These are phyloP conservation scores for Ilyonectria sp. DNA, from an alignment of 2,329 filamentous ascomycete species.

Conservation along the genomic window DNA sequence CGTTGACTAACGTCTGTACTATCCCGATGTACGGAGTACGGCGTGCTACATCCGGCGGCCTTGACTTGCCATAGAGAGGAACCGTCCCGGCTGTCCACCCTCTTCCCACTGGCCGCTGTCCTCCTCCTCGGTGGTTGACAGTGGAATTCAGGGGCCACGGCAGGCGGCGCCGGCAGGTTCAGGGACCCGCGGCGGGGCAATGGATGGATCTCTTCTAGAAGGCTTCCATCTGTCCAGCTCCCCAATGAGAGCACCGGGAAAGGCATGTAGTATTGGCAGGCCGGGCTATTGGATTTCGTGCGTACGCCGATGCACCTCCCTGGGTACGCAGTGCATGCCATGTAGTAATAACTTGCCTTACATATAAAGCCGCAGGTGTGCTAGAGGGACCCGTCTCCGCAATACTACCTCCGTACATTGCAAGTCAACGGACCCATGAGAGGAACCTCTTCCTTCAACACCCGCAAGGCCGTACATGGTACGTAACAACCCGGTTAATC, in stretches of 20 bases:
- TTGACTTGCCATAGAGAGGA: too few species aligned
- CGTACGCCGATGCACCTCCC: constrained; percentile 15
- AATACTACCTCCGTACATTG: neutral
- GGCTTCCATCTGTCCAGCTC: constrained; percentile 39
- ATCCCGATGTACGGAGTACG: too few species aligned
- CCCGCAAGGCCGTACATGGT: neutral
- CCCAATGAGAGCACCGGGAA: constrained; percentile 32
- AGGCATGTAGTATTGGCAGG: constrained; percentile 7
- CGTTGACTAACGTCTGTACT: neutral
- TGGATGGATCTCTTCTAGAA: constrained; percentile 43
- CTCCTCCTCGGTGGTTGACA: neutral
- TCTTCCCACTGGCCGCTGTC: neutral
- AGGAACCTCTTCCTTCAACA: neutral
- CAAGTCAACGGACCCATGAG: neutral
- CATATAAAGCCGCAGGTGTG: neutral
- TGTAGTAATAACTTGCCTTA: neutral
- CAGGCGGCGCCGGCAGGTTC: constrained; percentile 1
- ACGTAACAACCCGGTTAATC: neutral
- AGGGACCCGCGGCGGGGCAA: constrained; percentile 44
- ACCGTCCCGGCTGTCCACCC: neutral
- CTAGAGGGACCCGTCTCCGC: neutral
- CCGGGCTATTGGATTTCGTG: neutral
- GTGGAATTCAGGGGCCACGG: neutral
- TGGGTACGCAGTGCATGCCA: neutral
- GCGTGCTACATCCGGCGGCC: too few species aligned